Percentiles rank a stretch among this genome's conserved stretches.
Evolutionary conservation across 441 rosid genomes (phyloP).

Genomic region (Manihot esculenta): DNA sequence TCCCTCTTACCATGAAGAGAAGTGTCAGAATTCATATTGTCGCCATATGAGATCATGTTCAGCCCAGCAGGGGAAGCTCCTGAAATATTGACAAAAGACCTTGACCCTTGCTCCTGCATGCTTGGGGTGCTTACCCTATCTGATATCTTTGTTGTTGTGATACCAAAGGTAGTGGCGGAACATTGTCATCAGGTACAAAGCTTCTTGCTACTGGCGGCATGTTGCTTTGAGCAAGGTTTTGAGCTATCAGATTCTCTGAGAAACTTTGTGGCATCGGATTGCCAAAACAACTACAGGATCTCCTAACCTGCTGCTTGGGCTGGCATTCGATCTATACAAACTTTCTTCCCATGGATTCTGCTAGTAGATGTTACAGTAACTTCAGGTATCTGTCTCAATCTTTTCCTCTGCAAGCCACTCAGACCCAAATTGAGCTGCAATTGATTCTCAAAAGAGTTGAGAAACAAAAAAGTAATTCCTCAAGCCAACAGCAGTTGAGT

Average conservation of each 20-base stretch:
- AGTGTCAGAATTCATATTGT: slow-evolving; percentile 49
- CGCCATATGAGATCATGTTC: slow-evolving; percentile 63
- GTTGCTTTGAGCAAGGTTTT: slow-evolving; percentile 53
- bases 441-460: slow-evolving; percentile 26
- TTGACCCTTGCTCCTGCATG: slow-evolving; percentile 62
- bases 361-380: slow-evolving; percentile 56
- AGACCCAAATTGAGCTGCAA: slow-evolving; percentile 74
- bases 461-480: slow-evolving; percentile 19
- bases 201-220: slow-evolving; percentile 50
- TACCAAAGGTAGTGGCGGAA: slow-evolving; percentile 48
- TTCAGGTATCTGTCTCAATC: slow-evolving; percentile 69
- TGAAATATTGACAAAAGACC: slow-evolving; percentile 41
- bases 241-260: slow-evolving; percentile 54
- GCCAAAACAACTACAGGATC: slow-evolving; percentile 48
- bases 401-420: slow-evolving; percentile 62
- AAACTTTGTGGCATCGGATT: slow-evolving; percentile 51
- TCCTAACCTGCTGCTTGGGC: slow-evolving; percentile 54
- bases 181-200: slow-evolving; percentile 50
- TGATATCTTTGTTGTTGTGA: slow-evolving; percentile 61
- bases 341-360: slow-evolving; percentile 76
- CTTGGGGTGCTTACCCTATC: slow-evolving; percentile 51
- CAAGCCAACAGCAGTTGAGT: slow-evolving; percentile 10
- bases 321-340: slow-evolving; percentile 65
- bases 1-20: slow-evolving; percentile 69
- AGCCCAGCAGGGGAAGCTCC: slow-evolving; percentile 66